Base-by-base conservation (phyloP, 23 red algal genomes). In the Gracilaria caudata region DNA sequence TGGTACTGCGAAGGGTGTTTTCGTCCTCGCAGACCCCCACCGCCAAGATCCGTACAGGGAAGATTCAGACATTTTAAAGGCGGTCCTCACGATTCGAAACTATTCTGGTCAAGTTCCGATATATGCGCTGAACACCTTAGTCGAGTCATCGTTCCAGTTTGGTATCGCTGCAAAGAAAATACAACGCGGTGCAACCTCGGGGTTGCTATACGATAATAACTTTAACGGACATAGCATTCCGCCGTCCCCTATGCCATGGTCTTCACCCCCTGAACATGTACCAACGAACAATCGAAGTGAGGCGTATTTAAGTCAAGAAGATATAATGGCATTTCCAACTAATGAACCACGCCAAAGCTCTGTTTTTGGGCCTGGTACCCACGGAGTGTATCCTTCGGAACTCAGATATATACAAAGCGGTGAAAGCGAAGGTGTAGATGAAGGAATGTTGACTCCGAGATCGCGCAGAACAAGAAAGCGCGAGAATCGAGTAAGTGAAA, bases 31-130 rank as follows among this genome's bases (percentile, higher is more conserved):
- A 19, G 79, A 89, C 76, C 86, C 79, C 30, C 73, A 83, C 54
- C 33, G 64, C 20, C 46, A 71, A 29, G 92, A 94, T 71, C 82
- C 84, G 1, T 94, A 89, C 7, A 71, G 70, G 41, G 92, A 86
- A 45, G 92, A 94, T 55, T 94, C 92, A 71, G 86, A 94, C 40
- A 87, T 83, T 73, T 65, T 94, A 10, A 94, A 94, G 40, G 77
- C 85, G 1, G 66, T 94, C 23, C 83, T 94, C 23, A 87, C 92
- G 25, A 78, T 94, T 74, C 78, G 92, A 64, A 84, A 87, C 59
- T 87, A 88, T 37, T 70, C 92, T 59, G 79, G 83, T 26, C 66
- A 40, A 41, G 92, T 94, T 19, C 92, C 92, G 1, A 94, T 94
- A 44, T 94, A 94, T 59, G 82, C 92, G 35, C 49, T 87, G 51